These are phyloP conservation scores for Gossypium rotundifolium DNA, from an alignment of 345 rosid species.

Conservation along the genomic window DNA sequence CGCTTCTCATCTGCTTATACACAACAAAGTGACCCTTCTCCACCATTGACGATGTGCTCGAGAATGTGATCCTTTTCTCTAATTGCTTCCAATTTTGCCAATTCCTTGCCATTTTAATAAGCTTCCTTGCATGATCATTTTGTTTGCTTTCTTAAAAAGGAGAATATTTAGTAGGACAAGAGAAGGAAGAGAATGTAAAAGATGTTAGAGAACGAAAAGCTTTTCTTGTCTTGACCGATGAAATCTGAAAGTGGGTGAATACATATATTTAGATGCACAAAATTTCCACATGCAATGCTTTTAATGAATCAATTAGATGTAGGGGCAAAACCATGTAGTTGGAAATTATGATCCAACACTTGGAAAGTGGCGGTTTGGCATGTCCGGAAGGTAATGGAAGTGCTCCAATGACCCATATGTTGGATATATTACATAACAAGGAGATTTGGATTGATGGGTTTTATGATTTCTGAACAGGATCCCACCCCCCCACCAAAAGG, in stretches of 20 bases:
- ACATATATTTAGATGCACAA: background rate
- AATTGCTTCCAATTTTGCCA: constrained; percentile 26
- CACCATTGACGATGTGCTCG: background rate
- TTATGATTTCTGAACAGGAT: no score
- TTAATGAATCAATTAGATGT: background rate
- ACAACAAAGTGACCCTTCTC: constrained; percentile 32
- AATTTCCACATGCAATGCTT: background rate
- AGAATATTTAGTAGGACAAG: background rate
- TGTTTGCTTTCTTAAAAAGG: background rate
- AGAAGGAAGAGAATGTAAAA: background rate
- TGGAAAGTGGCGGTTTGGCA: background rate
- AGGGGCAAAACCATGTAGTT: background rate
- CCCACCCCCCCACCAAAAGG: no score
- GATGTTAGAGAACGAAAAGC: background rate
- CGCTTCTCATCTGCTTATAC: constrained; percentile 26
- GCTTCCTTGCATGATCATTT: constrained; percentile 28
- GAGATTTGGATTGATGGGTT: no score
- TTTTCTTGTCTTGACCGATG: background rate
- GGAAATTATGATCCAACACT: background rate
- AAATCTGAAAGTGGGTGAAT: background rate
- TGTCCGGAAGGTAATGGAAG: background rate
- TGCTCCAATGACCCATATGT: background rate
- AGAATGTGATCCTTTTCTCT: constrained; percentile 21
- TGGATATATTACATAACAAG: background rate
- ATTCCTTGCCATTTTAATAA: constrained; percentile 29